These are phyloP conservation scores for Capronia americana DNA, from an alignment of 2,329 filamentous ascomycete species.

Conservation along the genomic window DNA sequence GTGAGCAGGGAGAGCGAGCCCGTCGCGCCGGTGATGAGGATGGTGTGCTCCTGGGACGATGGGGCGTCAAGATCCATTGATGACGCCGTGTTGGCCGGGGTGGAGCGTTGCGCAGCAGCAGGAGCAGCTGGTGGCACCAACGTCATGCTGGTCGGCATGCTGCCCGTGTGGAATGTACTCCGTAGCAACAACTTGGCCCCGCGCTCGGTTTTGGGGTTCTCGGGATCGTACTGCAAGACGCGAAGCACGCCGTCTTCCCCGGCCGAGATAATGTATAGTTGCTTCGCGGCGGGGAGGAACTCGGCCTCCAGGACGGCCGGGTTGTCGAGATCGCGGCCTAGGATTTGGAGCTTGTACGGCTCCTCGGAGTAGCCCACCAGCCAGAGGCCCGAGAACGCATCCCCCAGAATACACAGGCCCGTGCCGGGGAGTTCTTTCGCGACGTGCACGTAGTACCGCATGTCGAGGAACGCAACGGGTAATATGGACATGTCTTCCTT, in stretches of 20 bases:
- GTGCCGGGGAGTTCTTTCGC: constrained; percentile 82
- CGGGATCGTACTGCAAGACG: constrained; percentile 90
- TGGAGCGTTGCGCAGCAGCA: background rate
- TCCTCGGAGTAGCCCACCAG: constrained; percentile 97
- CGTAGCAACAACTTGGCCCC: constrained; percentile 86
- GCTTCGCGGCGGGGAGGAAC: constrained; percentile 83
- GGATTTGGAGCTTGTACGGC: constrained; percentile 91
- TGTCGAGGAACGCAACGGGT: constrained; percentile 96
- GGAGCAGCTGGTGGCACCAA: constrained; percentile 65
- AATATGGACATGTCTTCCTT: constrained; percentile 93
- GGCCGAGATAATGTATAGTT: constrained; percentile 80
- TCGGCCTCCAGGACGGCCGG: constrained; percentile 83
- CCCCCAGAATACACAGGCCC: constrained; percentile 84
- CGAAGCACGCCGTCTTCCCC: constrained; percentile 88
- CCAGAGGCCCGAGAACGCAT: constrained; percentile 93
- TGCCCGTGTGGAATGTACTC: constrained; percentile 85
- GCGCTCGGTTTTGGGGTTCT: constrained; percentile 91
- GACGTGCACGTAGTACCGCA: constrained; percentile 91
- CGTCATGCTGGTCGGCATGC: constrained; percentile 75
- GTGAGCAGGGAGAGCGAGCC: constrained; percentile 61
- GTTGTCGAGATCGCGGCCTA: constrained; percentile 81
- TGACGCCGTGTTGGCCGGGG: background rate
- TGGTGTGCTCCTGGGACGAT: background rate
- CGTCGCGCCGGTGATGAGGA: background rate
- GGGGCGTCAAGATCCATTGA: constrained; percentile 16